Conservation (phyloP, 441 rosid genomes). For the Erodium chrysanthum region DNA sequence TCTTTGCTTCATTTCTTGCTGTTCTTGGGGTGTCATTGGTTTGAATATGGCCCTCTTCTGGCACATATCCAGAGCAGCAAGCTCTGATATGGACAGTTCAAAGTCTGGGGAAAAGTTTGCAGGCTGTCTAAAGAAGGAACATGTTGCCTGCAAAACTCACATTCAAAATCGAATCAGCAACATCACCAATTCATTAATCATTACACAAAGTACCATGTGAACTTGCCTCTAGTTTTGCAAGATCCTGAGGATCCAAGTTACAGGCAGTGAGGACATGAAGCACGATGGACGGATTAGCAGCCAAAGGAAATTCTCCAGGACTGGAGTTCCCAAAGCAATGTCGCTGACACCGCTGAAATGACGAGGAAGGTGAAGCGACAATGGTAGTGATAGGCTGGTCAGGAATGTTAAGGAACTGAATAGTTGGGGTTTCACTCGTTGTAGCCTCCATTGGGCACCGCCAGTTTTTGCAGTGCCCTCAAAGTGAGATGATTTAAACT, state of each 20-base stretch:
- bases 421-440: conserved; percentile 52
- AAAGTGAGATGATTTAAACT: conserved; percentile 24
- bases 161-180: conserved; percentile 45
- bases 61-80: conserved; percentile 98
- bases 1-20: conserved; percentile 53
- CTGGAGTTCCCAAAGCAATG: conserved; percentile 71
- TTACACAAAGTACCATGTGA: conserved; percentile 9
- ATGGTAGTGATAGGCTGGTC: conserved; percentile 59
- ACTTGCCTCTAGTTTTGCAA: conserved; percentile 91
- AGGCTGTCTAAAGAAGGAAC: conserved; percentile 90
- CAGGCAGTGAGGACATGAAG: conserved; percentile 88
- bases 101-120: conserved; percentile 75
- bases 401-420: conserved; percentile 60
- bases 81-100: conserved; percentile 67
- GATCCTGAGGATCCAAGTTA: conserved; percentile 83
- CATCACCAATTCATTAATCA: conserved; percentile 37
- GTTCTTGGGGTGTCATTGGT: conserved; percentile 63
- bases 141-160: conserved; percentile 68
- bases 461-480: conserved; percentile 47
- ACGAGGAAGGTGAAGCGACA: conserved; percentile 38
- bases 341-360: conserved; percentile 59
- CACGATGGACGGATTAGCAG: conserved; percentile 82
- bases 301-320: conserved; percentile 94
- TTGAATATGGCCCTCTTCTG: conserved; percentile 66
- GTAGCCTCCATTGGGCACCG: conserved; percentile 95